A percentile compares a stretch with the other conserved stretches of the same genome.
Evolutionary conservation across 2,329 filamentous ascomycete genomes (phyloP).

Genomic region (Sclerotinia sclerotiorum): DNA sequence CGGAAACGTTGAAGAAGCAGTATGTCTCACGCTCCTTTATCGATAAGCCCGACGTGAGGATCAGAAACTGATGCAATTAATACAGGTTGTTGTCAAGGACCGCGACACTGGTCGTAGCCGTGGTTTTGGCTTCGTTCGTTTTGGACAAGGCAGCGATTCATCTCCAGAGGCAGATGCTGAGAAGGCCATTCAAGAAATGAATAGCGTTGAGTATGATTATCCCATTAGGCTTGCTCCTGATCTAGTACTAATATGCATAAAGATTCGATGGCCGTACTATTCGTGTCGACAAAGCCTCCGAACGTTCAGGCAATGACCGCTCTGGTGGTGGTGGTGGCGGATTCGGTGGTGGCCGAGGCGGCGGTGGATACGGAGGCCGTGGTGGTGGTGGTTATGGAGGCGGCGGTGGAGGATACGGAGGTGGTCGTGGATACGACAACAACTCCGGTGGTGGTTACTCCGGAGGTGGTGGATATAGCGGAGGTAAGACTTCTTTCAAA

Average conservation of each 20-base stretch:
- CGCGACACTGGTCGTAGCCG: constrained; percentile 94
- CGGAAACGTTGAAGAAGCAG: constrained; percentile 89
- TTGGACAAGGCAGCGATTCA: constrained; percentile 50
- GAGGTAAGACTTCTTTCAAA: constrained; percentile 14
- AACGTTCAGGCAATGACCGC: constrained; percentile 44
- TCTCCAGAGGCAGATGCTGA: constrained; percentile 67
- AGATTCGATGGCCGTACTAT: constrained; percentile 94
- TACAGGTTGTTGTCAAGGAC: constrained; percentile 93
- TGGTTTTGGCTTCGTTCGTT: constrained; percentile 96
- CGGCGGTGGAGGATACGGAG: constrained; percentile 45
- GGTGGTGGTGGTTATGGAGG: constrained; percentile 51
- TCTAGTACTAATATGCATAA: constrained; percentile 25
- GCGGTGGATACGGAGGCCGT: constrained; percentile 39
- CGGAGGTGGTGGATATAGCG: constrained; percentile 31
- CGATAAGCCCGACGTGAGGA: constrained; percentile 10
- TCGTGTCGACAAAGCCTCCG: constrained; percentile 89
- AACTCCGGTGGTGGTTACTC: constrained; percentile 36
- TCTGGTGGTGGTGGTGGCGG: constrained; percentile 38
- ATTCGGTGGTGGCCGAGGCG: constrained; percentile 43
- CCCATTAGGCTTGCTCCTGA: background rate
- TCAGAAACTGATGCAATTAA: constrained; percentile 32
- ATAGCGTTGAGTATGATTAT: constrained; percentile 79
- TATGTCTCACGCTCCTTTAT: constrained; percentile 53
- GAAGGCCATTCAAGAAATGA: constrained; percentile 74
- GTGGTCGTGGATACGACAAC: constrained; percentile 40